These are phyloP conservation scores for Hibiscus tridactylites DNA, from an alignment of 345 rosid genomes.

Conservation along the genomic window DNA sequence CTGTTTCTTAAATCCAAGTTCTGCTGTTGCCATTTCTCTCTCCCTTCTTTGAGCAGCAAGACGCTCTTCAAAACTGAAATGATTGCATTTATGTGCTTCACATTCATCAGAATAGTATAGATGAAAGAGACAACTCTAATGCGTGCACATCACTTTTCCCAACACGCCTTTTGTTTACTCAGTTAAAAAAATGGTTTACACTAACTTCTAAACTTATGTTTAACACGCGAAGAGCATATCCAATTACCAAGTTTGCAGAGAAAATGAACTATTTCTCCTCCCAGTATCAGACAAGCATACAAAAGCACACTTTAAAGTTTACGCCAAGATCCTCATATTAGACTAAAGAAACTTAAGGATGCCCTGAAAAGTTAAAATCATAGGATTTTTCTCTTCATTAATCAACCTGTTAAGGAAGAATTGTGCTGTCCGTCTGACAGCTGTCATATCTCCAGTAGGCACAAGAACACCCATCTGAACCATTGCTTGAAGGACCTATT, in stretches of 20 bases:
- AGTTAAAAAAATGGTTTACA: neutral
- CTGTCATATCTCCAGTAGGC: conserved; percentile 97
- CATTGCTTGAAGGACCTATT: conserved; percentile 87
- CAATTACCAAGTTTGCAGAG: neutral
- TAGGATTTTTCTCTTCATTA: neutral
- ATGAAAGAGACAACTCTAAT: neutral
- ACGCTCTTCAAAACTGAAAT: conserved; percentile 86
- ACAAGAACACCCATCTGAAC: conserved; percentile 99
- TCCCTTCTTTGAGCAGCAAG: conserved; percentile 86
- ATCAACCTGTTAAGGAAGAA: conserved; percentile 91
- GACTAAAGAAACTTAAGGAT: neutral
- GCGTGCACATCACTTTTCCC: neutral
- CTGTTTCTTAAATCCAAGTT: conserved; percentile 89
- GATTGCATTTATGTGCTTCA: conserved; percentile 1
- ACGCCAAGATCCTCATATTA: neutral
- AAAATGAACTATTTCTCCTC: neutral
- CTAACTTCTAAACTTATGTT: neutral
- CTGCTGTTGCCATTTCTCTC: conserved; percentile 62
- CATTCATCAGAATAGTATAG: neutral
- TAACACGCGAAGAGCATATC: neutral
- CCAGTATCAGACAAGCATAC: neutral
- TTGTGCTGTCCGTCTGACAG: conserved; percentile 85
- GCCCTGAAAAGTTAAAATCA: neutral
- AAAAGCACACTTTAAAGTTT: neutral
- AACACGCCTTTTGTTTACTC: neutral